Evolutionary conservation across 441 rosid genomes (phyloP).

Genomic region (Mallotus japonicus): DNA sequence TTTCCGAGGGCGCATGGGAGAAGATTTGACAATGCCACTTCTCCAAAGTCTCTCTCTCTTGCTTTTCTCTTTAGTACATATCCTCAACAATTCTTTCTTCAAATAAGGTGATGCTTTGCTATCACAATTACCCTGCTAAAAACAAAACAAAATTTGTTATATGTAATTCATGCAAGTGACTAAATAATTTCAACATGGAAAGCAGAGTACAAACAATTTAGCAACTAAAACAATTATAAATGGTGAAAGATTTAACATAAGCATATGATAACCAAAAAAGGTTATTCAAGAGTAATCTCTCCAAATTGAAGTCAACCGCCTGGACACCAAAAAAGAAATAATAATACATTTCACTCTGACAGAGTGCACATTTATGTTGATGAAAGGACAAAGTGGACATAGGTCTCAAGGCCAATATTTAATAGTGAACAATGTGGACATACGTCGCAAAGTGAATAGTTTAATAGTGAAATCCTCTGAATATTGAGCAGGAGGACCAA

Average conservation of each 20-base stretch:
- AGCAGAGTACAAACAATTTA: conserved; percentile 3
- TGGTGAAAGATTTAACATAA: not conserved
- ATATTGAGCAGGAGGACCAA: not conserved
- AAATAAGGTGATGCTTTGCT: conserved; percentile 59
- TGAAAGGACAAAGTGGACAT: not conserved
- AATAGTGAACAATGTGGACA: not conserved
- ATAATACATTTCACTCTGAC: not conserved
- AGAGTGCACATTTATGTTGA: not conserved
- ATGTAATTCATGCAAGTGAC: conserved; percentile 8
- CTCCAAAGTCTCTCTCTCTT: conserved; percentile 88
- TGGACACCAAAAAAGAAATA: too few species aligned
- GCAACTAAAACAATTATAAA: not conserved
- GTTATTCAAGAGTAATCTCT: not conserved
- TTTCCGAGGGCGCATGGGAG: conserved; percentile 64
- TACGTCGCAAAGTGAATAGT: not conserved
- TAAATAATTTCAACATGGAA: not conserved
- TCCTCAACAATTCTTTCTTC: conserved; percentile 73
- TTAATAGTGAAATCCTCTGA: not conserved
- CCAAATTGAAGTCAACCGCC: conserved; percentile 6
- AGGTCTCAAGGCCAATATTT: not conserved
- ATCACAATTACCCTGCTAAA: conserved; percentile 47
- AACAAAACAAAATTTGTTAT: conserved; percentile 8
- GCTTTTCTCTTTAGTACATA: conserved; percentile 60
- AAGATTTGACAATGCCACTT: conserved; percentile 76
- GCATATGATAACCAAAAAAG: not conserved